Base-by-base conservation (phyloP, 2,329 filamentous ascomycete species). In the Penicillium expansum region DNA sequence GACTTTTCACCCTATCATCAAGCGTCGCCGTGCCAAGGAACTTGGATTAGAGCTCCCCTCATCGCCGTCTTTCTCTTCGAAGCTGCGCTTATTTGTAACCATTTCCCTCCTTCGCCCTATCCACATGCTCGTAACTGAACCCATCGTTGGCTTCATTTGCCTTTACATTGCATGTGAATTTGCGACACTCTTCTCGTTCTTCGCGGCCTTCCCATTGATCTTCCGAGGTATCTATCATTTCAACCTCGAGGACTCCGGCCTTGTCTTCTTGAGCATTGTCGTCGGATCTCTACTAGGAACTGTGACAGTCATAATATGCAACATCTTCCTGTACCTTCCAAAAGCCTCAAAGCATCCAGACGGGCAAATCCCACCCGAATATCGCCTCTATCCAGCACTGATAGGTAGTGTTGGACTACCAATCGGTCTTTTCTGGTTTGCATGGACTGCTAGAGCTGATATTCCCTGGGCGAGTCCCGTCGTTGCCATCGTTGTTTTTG, bases 261-360 rank as follows among this genome's bases (percentile, higher is more conserved):
- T 96, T 6, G 85, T 89, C 5, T 96, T 91, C 74, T 88, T 96
- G 61, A 90, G 90, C 54, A 90, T 96, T 84, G 84, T 91, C 44
- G 62, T 80, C 3, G 90, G 90, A 43, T 84, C 89, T 71, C 56
- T 91, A 5, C 70, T 90, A 44, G 87, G 59, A 5, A 56, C 52
- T 3, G 3, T 63, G 5, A 65, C 61, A 0, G 59, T 65, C 7
- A 24, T 65, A 3, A 30, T 63, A 1, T 65, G 55, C 38, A 60
- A 65, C 22, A 9, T 60, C 14, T 20, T 64, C 6, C 20, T 65
- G 1, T 65, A 65, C 45, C 59, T 57, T 1, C 57, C 49, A 4
- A 48, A 56, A 24, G 45, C 45, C 8, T 3, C 43, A 20, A 59
- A 56, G 5, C 33, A 54, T 32, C 29, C 33, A 5, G 53, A 44